A percentile compares a stretch with the other conserved stretches of the same genome.
phyloP scores from a whole-genome alignment of 768 basidiomycete genomes.

The Boletus rex-veris region DNA sequence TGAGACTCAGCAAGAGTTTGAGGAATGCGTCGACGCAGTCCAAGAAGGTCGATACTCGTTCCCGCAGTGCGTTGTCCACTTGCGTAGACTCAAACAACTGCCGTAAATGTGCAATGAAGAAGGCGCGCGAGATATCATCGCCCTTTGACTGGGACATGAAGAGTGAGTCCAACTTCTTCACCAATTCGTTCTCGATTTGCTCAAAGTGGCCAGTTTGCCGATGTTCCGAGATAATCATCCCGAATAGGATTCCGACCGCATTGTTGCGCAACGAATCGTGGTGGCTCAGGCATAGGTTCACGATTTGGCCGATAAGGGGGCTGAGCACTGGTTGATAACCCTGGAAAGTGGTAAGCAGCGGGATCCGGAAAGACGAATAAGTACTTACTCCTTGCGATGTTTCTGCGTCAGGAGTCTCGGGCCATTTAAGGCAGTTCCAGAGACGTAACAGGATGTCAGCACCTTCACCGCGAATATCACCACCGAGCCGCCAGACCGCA shows the following conservation, averaged over 20 bases:
- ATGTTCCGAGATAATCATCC: conserved; percentile 93
- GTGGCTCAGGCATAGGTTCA: conserved; percentile 90
- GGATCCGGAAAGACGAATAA: not conserved
- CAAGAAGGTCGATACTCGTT: conserved; percentile 76
- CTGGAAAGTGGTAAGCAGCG: conserved; percentile 33
- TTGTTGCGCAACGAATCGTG: conserved; percentile 89
- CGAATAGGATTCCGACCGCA: conserved; percentile 89
- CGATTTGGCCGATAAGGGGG: conserved; percentile 82
- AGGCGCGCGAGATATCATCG: conserved; percentile 86
- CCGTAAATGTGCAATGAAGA: conserved; percentile 88
- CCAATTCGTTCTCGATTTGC: conserved; percentile 87
- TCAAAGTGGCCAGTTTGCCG: conserved; percentile 82
- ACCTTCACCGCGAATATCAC: conserved; percentile 92
- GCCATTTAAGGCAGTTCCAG: conserved; percentile 86
- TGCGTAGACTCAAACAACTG: conserved; percentile 83
- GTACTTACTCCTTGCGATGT: conserved; percentile 64
- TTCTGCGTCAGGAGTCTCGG: conserved; percentile 49
- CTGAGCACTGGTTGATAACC: conserved; percentile 84
- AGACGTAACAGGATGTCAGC: conserved; percentile 72
- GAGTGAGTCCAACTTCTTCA: conserved; percentile 83
- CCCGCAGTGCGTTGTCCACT: conserved; percentile 75
- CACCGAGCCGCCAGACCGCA: conserved; percentile 93
- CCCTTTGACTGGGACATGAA: conserved; percentile 93
- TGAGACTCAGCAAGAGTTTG: conserved; percentile 81
- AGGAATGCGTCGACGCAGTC: conserved; percentile 92